phyloP scores from a whole-genome alignment of 768 basidiomycete species.

The Auriscalpium microsporum region DNA sequence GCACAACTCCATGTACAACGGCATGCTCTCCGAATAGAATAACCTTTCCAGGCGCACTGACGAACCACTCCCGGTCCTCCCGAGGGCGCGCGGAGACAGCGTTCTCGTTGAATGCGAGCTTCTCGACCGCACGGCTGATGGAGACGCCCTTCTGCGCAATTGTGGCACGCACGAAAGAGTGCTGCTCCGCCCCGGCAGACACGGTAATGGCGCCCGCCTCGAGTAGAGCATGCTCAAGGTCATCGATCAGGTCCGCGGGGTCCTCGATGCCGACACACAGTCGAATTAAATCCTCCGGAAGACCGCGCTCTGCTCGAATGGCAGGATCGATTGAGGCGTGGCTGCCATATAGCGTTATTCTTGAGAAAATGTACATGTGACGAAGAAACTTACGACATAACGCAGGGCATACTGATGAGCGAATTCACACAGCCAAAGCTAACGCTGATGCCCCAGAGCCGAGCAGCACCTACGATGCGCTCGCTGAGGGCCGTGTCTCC shows the following conservation, averaged over 20 bases:
- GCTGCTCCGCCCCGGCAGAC: constrained; percentile 36
- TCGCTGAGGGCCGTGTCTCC: constrained; percentile 87
- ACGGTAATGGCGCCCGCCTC: constrained; percentile 82
- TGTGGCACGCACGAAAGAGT: constrained; percentile 40
- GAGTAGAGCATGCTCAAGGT: constrained; percentile 87
- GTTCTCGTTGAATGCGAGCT: constrained; percentile 38
- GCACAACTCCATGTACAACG: constrained; percentile 92
- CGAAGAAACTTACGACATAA: constrained; percentile 83
- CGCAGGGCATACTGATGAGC: constrained; percentile 97
- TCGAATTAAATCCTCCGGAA: constrained; percentile 98
- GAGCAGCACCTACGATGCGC: constrained; percentile 83
- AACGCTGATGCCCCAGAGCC: constrained; percentile 96
- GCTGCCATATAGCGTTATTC: constrained; percentile 30
- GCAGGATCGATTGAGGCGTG: constrained; percentile 97
- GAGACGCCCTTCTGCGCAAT: constrained; percentile 24
- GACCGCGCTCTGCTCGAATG: constrained; percentile 88
- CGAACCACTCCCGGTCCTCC: constrained; percentile 61
- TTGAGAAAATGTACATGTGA: neutral
- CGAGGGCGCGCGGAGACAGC: constrained; percentile 17
- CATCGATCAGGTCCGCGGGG: constrained; percentile 84
- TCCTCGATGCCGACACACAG: constrained; percentile 99
- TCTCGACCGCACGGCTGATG: constrained; percentile 59
- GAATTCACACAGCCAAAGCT: constrained; percentile 98
- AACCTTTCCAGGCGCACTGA: constrained; percentile 95
- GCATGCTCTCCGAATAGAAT: constrained; percentile 99